Evolutionary conservation across 805 yeast genomes (phyloP).

Genomic region (Wickerhamomyces canadensis): DNA sequence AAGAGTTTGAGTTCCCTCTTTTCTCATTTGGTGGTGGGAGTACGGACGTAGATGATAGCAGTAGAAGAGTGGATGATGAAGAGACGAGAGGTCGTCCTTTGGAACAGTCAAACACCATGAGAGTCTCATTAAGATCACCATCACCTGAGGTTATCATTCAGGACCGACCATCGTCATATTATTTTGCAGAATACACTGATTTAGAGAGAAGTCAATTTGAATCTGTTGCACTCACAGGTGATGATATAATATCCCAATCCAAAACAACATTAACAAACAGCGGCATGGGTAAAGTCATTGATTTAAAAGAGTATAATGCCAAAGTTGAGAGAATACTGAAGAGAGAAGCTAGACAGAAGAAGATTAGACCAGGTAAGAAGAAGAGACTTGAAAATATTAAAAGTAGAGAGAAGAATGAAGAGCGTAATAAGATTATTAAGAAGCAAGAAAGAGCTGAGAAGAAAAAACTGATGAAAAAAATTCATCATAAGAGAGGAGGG

Average conservation of each 20-base stretch:
- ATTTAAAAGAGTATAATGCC: slow-evolving; percentile 12
- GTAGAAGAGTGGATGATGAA: slow-evolving; percentile 3
- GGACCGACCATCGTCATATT: slow-evolving; percentile 20
- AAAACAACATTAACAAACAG: neutral
- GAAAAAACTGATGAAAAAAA: slow-evolving; percentile 18
- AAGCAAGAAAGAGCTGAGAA: slow-evolving; percentile 3
- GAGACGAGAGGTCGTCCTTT: slow-evolving; percentile 11
- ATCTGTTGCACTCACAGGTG: slow-evolving; percentile 14
- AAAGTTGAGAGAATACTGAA: slow-evolving; percentile 10
- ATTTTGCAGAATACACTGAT: slow-evolving; percentile 12
- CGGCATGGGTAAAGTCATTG: slow-evolving; percentile 11
- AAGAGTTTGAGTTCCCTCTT: slow-evolving; percentile 24
- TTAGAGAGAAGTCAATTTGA: slow-evolving; percentile 5
- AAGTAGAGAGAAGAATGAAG: slow-evolving; percentile 8
- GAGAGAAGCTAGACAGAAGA: slow-evolving; percentile 6
- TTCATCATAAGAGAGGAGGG: slow-evolving; percentile 20
- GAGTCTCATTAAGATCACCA: slow-evolving; percentile 20
- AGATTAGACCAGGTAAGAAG: slow-evolving; percentile 23
- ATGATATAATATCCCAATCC: slow-evolving; percentile 11
- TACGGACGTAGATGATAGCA: neutral
- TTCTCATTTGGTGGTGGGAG: slow-evolving; percentile 22
- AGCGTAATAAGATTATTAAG: slow-evolving; percentile 8
- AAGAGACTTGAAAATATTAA: slow-evolving; percentile 12
- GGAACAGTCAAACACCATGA: slow-evolving; percentile 9
- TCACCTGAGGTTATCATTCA: slow-evolving; percentile 18